Conservation (phyloP, 192 early-diverging fungal genomes). For the Umbelopsis sp. region DNA sequence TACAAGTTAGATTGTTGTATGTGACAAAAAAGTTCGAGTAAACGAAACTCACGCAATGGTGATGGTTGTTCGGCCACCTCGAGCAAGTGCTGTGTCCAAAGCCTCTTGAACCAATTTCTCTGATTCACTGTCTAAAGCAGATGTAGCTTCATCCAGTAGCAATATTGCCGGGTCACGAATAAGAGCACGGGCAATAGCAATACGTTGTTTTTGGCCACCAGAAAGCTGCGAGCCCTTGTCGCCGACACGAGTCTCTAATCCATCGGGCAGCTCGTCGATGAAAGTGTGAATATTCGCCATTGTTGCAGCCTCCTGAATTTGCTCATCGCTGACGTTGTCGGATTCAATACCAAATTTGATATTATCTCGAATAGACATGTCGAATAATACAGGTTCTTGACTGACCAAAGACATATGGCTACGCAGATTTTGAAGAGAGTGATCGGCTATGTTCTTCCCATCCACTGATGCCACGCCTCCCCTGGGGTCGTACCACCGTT, state of each 20-base stretch:
- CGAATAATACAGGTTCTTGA: slow-evolving; percentile 89
- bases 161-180: slow-evolving; percentile 81
- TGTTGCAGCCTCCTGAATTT: slow-evolving; percentile 54
- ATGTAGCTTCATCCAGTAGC: slow-evolving; percentile 82
- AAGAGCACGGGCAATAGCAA: slow-evolving; percentile 84
- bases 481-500: slow-evolving; percentile 79
- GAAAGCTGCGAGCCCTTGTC: slow-evolving; percentile 62
- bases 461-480: slow-evolving; percentile 66
- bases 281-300: slow-evolving; percentile 67
- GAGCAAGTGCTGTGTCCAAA: slow-evolving; percentile 61
- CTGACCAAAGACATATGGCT: slow-evolving; percentile 75
- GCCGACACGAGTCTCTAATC: slow-evolving; percentile 67
- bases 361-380: slow-evolving; percentile 83
- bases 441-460: slow-evolving; percentile 54
- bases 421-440: slow-evolving; percentile 67
- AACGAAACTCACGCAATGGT: slow-evolving; percentile 51
- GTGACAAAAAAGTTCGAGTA: no score
- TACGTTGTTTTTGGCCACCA: slow-evolving; percentile 75
- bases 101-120: slow-evolving; percentile 72
- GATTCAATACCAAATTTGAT: slow-evolving; percentile 68
- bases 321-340: slow-evolving; percentile 41
- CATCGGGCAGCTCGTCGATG: slow-evolving; percentile 53
- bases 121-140: slow-evolving; percentile 67
- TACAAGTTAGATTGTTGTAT: background rate
- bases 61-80: slow-evolving; percentile 67